phyloP scores from a whole-genome alignment of 305 asterid genomes.

The Fraxinus baroniana region DNA sequence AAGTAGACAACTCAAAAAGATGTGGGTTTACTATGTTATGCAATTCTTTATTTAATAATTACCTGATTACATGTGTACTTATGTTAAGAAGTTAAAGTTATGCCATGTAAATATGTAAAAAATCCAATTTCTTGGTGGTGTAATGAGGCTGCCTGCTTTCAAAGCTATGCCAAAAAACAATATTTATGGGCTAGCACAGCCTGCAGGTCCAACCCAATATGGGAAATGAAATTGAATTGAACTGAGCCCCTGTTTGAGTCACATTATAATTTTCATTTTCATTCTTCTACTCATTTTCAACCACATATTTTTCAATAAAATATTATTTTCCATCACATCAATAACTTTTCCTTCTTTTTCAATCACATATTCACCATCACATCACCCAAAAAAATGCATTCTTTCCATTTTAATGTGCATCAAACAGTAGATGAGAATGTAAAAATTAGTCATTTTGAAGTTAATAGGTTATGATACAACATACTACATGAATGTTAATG shows the following conservation, averaged over 20 bases:
- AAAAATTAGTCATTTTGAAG: not conserved
- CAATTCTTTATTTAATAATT: not conserved
- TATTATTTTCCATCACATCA: too few relatives aligned
- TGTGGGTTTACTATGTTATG: not conserved
- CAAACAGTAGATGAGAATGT: not conserved
- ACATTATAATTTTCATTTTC: too few relatives aligned
- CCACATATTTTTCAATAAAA: too few relatives aligned
- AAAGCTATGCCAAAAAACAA: not conserved
- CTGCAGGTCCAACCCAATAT: not conserved
- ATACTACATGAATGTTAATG: not conserved
- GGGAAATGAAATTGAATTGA: not conserved
- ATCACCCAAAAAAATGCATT: too few relatives aligned
- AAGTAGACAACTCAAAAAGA: not conserved
- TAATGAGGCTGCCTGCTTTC: not conserved
- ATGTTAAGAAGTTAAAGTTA: not conserved
- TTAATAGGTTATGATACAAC: not conserved
- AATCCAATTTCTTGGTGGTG: not conserved
- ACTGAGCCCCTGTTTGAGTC: not conserved
- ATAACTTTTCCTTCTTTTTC: too few relatives aligned
- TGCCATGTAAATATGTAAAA: not conserved
- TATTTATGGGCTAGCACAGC: not conserved
- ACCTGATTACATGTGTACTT: not conserved
- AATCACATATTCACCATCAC: too few relatives aligned
- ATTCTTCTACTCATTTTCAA: too few relatives aligned
- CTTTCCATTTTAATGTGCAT: too few relatives aligned